Percentiles rank a stretch among this genome's conserved stretches.
These are phyloP conservation scores for Bryum argenteum DNA, from an alignment of 225 moss, liverwort and hornwort species.

Conservation along the genomic window DNA sequence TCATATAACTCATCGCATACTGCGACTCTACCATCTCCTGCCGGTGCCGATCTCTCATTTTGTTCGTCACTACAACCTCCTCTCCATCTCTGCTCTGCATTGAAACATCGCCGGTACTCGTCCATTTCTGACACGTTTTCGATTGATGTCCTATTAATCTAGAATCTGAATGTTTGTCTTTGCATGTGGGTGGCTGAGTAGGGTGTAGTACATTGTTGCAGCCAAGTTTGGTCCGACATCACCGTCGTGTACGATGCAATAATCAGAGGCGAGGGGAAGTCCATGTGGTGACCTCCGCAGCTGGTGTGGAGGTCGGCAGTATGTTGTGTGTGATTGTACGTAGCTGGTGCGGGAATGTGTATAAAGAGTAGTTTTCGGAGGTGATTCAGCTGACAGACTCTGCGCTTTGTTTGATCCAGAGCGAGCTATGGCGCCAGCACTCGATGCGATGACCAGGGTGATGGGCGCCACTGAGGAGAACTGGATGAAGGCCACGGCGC, in stretches of 20 bases:
- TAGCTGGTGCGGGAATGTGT: not conserved
- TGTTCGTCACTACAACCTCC: too few species aligned
- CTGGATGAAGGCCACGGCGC: conserved; percentile 70
- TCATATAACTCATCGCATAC: too few species aligned
- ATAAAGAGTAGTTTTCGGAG: not conserved
- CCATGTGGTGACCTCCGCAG: not conserved
- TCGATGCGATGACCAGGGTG: conserved; percentile 45
- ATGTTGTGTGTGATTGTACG: not conserved
- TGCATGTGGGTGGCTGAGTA: too few species aligned
- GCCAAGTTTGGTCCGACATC: too few species aligned
- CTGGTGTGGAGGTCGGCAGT: not conserved
- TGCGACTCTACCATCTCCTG: too few species aligned
- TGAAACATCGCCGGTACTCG: too few species aligned
- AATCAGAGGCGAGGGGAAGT: not conserved
- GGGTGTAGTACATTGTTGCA: too few species aligned
- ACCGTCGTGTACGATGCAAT: not conserved
- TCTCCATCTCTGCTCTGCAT: too few species aligned
- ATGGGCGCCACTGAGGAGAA: conserved; percentile 81
- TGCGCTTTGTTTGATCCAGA: not conserved
- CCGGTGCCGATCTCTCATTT: too few species aligned
- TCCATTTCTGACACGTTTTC: too few species aligned
- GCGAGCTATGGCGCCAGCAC: conserved; percentile 54
- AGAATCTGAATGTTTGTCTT: too few species aligned
- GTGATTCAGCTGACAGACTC: not conserved
- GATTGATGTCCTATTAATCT: too few species aligned